Evolutionary conservation across 768 basidiomycete species (phyloP), one percentile per base, ranked within the genome.

Genomic region (Lactarius hatsudake): DNA sequence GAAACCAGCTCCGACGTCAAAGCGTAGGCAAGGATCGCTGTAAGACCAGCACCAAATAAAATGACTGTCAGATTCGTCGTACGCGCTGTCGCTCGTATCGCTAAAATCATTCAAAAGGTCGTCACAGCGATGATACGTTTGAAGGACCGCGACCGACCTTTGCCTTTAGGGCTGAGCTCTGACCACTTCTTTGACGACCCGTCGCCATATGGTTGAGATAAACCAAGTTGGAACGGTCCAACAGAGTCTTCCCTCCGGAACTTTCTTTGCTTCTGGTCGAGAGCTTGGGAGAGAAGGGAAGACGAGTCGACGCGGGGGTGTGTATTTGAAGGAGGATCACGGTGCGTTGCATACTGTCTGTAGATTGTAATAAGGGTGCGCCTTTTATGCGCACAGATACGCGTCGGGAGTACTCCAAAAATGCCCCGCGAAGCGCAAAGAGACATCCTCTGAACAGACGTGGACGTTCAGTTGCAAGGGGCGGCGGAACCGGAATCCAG

Each of bases 1-100:
- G 93, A 92, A 75, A 93, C 92, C 8, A 94, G 79, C 73, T 94
- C 93, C 8, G 92, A 88, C 18, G 89, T 88, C 38, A 94, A 81
- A 26, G 90, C 90, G 73, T 93, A 94, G 30, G 87, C 78, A 42
- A 94, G 82, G 45, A 94, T 82, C 8, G 84, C 84, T 36, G 91
- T 90, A 30, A 94, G 79, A 20, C 90, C 89, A 5, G 91, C 93
- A n/a, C 93, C 93, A 36, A 93, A 78, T 20, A 94, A 73, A 63
- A 86, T 85, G 51, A 86, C 83, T 9, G 80, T 77, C 28, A 85
- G 69, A 68, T 82, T 86, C 7, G 83, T 78, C 62, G 83, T 83
- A 58, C 85, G 77, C 45, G 83, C 81, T 1, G 85, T 83, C 43
- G 82, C 77, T 26, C 82, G 78, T 55, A 87, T 83, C 23, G 89